Evolutionary conservation across 495 filamentous ascomycete genomes (phyloP), one percentile per base, ranked within the genome.

Genomic region (Cairneyella variabilis): DNA sequence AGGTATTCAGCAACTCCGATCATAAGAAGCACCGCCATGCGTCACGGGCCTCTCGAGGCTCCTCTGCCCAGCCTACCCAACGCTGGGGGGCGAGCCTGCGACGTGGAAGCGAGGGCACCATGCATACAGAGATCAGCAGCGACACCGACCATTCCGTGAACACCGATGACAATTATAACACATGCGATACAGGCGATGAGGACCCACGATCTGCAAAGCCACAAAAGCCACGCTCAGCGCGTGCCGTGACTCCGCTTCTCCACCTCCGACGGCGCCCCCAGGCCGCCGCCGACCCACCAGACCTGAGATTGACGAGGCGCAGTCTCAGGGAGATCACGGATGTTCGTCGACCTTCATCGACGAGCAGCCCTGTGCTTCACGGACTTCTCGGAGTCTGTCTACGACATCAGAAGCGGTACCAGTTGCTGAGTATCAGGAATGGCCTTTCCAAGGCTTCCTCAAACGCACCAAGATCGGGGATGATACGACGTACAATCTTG

Each of bases 361-460:
- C 23, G 23, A 42, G 1, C 55, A 53, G n/a, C 44, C 47, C 30
- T 23, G 40, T 53, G 25, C 49, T 25, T 38, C 44, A 23, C 56
- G 46, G 45, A 47, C 34, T 34, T 59, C 56, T 54, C 51, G 51
- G 14, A 59, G 38, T 32, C 28, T 51, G 11, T 39, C 56, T 44
- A 7, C 39, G 11, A 26, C 45, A 49, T 6, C 27, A 50, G 38
- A 42, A 20, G 25, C 45, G 41, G 17, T 23, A 53, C 50, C 42
- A 48, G 37, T 48, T 47, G 49, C 49, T 25, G 49, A 59, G 51
- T 59, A 59, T 42, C 46, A 48, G 32, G 57, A 60, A 37, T 56
- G 47, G 52, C 53, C 53, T 27, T 53, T 60, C 25, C 46, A 56
- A 53, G 47, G 53, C 32, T 51, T 56, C 27, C 40, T 60, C 47